Percentiles rank a stretch among this genome's conserved stretches.
Evolutionary conservation across 371 early-diverging fungal species (phyloP).

Genomic region (Paraphysoderma sedebokerense): DNA sequence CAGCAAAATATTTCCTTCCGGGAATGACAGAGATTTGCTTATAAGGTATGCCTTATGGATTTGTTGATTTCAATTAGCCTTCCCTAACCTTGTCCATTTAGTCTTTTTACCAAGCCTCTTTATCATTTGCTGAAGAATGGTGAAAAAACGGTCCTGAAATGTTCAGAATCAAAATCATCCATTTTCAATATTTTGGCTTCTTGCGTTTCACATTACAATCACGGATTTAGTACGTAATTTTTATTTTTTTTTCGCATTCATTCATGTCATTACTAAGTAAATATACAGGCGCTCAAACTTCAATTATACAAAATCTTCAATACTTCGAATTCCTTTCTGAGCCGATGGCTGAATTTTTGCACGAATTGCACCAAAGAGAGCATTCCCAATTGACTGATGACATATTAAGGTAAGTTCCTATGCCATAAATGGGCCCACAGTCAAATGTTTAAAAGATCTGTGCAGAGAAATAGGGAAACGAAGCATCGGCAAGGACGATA

Average conservation of each 20-base stretch:
- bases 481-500: conserved; percentile 38
- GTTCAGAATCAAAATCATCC: conserved; percentile 27
- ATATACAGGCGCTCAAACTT: conserved; percentile 49
- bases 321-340: conserved; percentile 87
- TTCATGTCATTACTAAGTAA: conserved; percentile 1
- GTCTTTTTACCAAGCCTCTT: conserved; percentile 69
- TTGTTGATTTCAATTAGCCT: not conserved
- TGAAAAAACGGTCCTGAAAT: conserved; percentile 40
- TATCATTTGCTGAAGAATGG: conserved; percentile 64
- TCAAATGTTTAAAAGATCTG: conserved; percentile 11
- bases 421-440: conserved; percentile 42
- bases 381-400: conserved; percentile 58
- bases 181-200: conserved; percentile 41
- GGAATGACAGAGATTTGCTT: conserved; percentile 56
- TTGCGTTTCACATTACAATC: conserved; percentile 52
- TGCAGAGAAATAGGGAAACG: no score
- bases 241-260: not conserved
- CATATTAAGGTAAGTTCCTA: conserved; percentile 51
- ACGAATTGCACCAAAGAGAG: conserved; percentile 40
- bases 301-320: conserved; percentile 70
- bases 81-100: conserved; percentile 7
- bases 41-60: conserved; percentile 21
- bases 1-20: conserved; percentile 55
- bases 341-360: conserved; percentile 71
- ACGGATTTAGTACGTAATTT: conserved; percentile 36